Percentiles rank a stretch among this genome's conserved stretches.
phyloP scores from a whole-genome alignment of 1,284 basidiomycete species.

The Pseudozyma thailandica region DNA sequence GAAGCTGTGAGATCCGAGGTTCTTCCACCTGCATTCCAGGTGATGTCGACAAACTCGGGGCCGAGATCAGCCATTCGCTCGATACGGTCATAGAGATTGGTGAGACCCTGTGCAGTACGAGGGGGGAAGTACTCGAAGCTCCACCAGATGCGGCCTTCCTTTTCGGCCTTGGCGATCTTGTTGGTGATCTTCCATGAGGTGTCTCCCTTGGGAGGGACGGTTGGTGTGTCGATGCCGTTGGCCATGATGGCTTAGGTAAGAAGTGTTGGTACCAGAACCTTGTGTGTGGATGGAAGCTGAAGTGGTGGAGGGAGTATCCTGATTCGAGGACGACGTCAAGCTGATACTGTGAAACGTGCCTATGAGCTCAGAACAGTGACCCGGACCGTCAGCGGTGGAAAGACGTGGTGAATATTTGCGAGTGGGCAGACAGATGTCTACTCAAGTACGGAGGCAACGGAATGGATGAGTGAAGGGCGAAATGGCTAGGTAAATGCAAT shows the following conservation, averaged over 20 bases:
- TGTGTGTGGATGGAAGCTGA: neutral
- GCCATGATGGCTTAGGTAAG: constrained; percentile 13
- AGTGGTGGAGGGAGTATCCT: constrained; percentile 41
- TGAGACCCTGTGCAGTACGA: constrained; percentile 82
- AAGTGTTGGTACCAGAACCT: no score
- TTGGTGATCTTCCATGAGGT: constrained; percentile 61
- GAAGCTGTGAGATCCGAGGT: constrained; percentile 74
- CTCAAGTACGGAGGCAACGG: neutral
- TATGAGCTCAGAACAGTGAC: constrained; percentile 49
- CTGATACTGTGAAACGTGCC: constrained; percentile 24
- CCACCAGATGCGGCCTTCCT: constrained; percentile 66
- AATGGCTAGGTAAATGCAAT: no score
- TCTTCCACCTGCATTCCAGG: constrained; percentile 96
- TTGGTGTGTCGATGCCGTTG: constrained; percentile 20
- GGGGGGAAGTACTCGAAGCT: constrained; percentile 96
- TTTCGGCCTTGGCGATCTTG: constrained; percentile 67
- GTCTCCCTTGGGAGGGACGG: constrained; percentile 40
- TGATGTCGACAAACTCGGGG: constrained; percentile 98
- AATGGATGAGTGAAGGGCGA: neutral
- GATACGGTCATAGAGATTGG: constrained; percentile 79
- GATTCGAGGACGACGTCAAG: constrained; percentile 36
- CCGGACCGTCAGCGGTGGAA: constrained; percentile 25
- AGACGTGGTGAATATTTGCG: constrained; percentile 4
- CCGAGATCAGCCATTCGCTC: constrained; percentile 95
- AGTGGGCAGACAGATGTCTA: constrained; percentile 5